These are phyloP conservation scores for Castanopsis chinensis DNA, from an alignment of 306 rosid genomes.

Conservation along the genomic window DNA sequence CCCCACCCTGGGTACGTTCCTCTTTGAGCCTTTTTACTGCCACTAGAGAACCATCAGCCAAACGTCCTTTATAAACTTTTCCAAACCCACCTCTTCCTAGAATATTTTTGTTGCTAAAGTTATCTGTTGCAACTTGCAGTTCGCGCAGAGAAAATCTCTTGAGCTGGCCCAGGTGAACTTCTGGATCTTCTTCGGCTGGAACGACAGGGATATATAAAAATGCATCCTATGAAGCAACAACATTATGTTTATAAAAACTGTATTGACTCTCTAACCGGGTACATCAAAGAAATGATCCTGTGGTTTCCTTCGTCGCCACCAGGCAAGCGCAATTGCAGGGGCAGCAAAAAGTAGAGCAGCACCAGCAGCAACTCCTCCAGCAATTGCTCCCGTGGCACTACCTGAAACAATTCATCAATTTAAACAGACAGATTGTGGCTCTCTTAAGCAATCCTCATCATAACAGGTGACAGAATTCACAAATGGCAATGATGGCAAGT, in stretches of 20 bases:
- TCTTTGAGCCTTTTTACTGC: conserved; percentile 96
- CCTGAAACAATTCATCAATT: conserved; percentile 41
- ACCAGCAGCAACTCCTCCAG: conserved; percentile 98
- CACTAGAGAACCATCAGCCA: conserved; percentile 84
- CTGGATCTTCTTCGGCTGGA: conserved; percentile 95
- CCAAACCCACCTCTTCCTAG: conserved; percentile 97
- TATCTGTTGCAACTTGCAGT: conserved; percentile 89
- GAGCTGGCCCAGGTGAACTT: conserved; percentile 92
- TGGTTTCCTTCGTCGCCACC: conserved; percentile 69
- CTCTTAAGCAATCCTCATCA: background rate
- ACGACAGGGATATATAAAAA: conserved; percentile 18
- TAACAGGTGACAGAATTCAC: background rate
- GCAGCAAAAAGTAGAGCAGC: conserved; percentile 90
- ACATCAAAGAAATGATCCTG: conserved; percentile 90
- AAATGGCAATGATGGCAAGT: background rate
- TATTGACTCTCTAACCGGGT: conserved; percentile 70
- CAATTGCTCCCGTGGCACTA: conserved; percentile 75
- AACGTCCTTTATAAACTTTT: conserved; percentile 90
- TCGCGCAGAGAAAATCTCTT: conserved; percentile 89
- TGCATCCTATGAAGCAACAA: conserved; percentile 5
- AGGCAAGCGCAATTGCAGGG: conserved; percentile 90
- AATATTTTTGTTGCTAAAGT: conserved; percentile 73
- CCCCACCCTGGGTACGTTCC: conserved; percentile 86
- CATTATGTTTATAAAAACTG: background rate
- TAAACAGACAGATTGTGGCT: background rate